phyloP scores from a whole-genome alignment of 106 monocot genomes.

The Dioscorea zingiberensis region DNA sequence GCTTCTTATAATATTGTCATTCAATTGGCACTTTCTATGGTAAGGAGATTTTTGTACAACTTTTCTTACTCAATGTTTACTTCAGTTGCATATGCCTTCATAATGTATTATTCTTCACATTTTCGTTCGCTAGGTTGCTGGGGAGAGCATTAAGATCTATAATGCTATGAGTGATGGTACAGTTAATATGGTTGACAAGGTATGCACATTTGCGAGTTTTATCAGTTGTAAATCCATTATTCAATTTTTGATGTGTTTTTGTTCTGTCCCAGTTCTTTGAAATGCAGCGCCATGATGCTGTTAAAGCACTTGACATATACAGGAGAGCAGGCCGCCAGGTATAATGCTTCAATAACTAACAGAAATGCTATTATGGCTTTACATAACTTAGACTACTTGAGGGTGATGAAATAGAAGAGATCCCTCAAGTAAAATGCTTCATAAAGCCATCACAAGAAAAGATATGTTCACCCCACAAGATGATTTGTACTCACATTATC shows the following conservation, averaged over 20 bases:
- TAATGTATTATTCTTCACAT: constrained; percentile 10
- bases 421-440: too few relatives aligned
- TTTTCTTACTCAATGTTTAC: constrained; percentile 6
- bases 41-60: constrained; percentile 12
- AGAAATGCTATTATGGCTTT: too few relatives aligned
- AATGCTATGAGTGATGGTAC: constrained; percentile 85
- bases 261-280: constrained; percentile 79
- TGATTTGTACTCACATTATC: too few relatives aligned
- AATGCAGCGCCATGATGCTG: constrained; percentile 85
- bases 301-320: constrained; percentile 88
- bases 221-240: not conserved
- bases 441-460: too few relatives aligned
- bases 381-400: too few relatives aligned
- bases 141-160: constrained; percentile 80
- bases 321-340: constrained; percentile 80
- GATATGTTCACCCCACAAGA: too few relatives aligned
- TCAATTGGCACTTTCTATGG: constrained; percentile 78
- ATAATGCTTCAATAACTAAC: constrained; percentile 7
- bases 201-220: constrained; percentile 20
- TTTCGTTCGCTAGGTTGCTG: constrained; percentile 59
- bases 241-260: not conserved
- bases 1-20: constrained; percentile 74
- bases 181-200: constrained; percentile 93
- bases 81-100: not conserved
- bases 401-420: too few relatives aligned